Base-by-base conservation (phyloP, 176 grass and related monocot species). In the Raddia guianensis region DNA sequence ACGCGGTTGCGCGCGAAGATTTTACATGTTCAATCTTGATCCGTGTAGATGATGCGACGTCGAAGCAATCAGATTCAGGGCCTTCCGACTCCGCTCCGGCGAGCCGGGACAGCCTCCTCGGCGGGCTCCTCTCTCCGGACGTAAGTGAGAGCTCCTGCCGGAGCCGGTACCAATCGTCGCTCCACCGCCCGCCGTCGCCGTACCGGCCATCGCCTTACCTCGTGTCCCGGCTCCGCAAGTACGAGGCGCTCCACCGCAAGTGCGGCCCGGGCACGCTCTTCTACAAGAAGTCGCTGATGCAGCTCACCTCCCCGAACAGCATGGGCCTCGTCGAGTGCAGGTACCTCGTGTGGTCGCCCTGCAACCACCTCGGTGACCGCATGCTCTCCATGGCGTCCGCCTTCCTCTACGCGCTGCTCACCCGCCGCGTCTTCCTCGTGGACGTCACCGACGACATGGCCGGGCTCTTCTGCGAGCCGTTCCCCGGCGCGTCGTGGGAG, bases 341-440 rank as follows among this genome's bases (percentile, higher is more conserved):
- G 32, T 94, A 94, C 82, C 63, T 94, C 70, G 72, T 91, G 12
- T 91, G 91, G 88, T 74, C 75, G 54, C 88, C 88, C 51, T 72
- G 72, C 10, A 60, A 43, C 45, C 79, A 85, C 59, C 48, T 94
- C 55, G 88, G 88, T 11, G 89, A 94, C 70, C 77, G 86, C 73
- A 83, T 94, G 65, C 35, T 94, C 55, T 86, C 88, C 64, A 80
- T 94, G 59, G 75, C 82, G 10, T 93, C 91, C 4, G 82, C 88
- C 0, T 93, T 93, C 72, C 88, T 93, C 72, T 93, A 93, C 62
- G 88, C 91, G 11, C 74, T 93, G 9, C 85, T 90, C 68, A 93
- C 91, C 46, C 40, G 56, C 61, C 72, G 91, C 50, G 88, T 93
- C 66, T 69, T 93, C 52, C 75, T 93, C 33, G 68, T 86, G 49